These are phyloP conservation scores for Amesomyces nigricolor DNA, from an alignment of 2,329 filamentous ascomycete genomes.

Conservation along the genomic window DNA sequence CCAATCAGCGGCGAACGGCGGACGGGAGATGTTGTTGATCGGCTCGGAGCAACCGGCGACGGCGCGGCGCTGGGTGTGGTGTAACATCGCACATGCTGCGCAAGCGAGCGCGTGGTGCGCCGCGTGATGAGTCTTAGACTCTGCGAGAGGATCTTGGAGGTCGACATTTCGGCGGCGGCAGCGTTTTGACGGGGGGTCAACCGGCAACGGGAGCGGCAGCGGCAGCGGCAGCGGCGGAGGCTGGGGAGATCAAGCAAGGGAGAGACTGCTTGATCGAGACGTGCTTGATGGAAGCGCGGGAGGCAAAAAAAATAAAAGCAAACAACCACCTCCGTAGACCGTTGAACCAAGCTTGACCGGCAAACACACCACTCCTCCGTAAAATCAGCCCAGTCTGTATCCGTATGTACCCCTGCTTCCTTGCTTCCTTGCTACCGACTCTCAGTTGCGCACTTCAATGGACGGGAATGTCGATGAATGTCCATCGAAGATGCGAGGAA, in stretches of 20 bases:
- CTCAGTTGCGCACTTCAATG: not conserved
- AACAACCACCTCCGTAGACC: not conserved
- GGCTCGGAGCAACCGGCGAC: constrained; percentile 4
- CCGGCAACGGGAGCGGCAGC: not conserved
- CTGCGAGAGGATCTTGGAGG: constrained; percentile 17
- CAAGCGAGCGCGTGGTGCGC: constrained; percentile 13
- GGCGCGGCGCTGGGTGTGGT: constrained; percentile 23
- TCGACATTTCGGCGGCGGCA: constrained; percentile 20
- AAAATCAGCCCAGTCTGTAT: not conserved
- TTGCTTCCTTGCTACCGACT: not conserved
- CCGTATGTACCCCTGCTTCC: too few species aligned
- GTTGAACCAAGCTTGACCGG: not conserved
- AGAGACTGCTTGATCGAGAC: not conserved
- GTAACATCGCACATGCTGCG: constrained; percentile 20
- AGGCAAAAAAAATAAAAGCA: not conserved
- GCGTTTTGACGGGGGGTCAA: not conserved
- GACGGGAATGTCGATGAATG: not conserved
- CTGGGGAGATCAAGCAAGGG: not conserved
- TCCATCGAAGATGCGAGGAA: not conserved
- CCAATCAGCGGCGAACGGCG: not conserved
- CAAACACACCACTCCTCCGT: not conserved
- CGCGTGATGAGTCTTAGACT: constrained; percentile 15
- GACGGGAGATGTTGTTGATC: constrained; percentile 7
- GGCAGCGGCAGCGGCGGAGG: not conserved
- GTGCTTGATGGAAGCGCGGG: not conserved